Percentiles rank a stretch among this genome's conserved stretches.
phyloP scores from a whole-genome alignment of 352 stramenopile genomes.

The Globisporangium rhizosaccharum region DNA sequence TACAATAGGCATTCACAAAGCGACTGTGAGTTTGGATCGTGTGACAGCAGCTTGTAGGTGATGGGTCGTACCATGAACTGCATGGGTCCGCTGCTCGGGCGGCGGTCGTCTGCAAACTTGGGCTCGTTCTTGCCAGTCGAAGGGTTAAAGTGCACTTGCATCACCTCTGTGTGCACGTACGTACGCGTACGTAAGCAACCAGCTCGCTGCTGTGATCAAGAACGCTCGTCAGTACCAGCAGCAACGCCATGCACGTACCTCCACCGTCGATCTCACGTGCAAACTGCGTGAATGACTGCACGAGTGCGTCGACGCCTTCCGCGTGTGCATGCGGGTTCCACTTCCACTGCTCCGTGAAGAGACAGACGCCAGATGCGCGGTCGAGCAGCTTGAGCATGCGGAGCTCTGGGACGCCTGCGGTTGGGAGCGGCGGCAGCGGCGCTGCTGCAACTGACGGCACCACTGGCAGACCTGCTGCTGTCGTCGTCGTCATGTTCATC shows the following conservation, averaged over 20 bases:
- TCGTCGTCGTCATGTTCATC: background rate
- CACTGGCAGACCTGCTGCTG: background rate
- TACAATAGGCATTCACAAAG: background rate
- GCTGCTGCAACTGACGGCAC: too few relatives aligned
- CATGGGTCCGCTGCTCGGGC: conserved; percentile 14
- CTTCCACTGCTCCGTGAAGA: conserved; percentile 80
- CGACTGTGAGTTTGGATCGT: too few relatives aligned
- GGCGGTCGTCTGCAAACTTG: conserved; percentile 14
- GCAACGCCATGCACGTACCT: conserved; percentile 21
- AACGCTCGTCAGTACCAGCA: background rate
- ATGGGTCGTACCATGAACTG: conserved; percentile 13
- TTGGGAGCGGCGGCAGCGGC: background rate
- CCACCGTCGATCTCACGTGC: conserved; percentile 81
- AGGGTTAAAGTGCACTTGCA: conserved; percentile 64
- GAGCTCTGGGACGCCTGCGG: conserved; percentile 28
- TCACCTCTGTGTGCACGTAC: conserved; percentile 32
- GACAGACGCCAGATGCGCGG: conserved; percentile 52
- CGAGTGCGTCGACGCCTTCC: conserved; percentile 67
- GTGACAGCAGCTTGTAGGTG: background rate
- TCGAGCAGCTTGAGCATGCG: conserved; percentile 75
- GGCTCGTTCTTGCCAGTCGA: conserved; percentile 15
- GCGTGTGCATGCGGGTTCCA: conserved; percentile 70
- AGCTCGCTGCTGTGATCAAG: background rate
- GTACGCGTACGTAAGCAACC: background rate
- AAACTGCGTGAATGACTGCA: conserved; percentile 83